Percentiles rank a stretch among this genome's conserved stretches.
phyloP scores from a whole-genome alignment of 306 rosid species.

The Hippophae gyantsensis region DNA sequence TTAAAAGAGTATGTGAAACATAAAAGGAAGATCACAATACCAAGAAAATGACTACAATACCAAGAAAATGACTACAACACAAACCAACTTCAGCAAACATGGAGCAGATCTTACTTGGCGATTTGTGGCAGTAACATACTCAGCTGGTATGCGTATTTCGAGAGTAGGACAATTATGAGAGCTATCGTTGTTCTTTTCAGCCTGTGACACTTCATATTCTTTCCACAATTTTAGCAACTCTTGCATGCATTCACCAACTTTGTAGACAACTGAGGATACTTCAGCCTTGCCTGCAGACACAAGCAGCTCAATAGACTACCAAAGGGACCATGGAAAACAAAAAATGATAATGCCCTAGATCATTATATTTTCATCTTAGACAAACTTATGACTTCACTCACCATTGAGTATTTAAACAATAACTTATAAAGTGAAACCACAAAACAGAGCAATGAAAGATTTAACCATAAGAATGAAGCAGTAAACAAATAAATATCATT shows the following conservation, averaged over 20 bases:
- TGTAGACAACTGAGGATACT: conserved; percentile 62
- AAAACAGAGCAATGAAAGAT: neutral
- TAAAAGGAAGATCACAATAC: neutral
- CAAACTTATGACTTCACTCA: neutral
- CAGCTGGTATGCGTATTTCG: conserved; percentile 86
- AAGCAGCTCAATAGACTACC: conserved; percentile 20
- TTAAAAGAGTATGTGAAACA: too few species aligned
- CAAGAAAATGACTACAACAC: neutral
- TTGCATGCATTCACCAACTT: conserved; percentile 96
- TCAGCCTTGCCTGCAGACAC: conserved; percentile 67
- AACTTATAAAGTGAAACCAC: too few species aligned
- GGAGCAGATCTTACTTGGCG: conserved; percentile 62
- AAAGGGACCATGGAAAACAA: conserved; percentile 10
- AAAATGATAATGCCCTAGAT: neutral
- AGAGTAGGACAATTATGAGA: conserved; percentile 63
- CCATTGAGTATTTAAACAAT: too few species aligned
- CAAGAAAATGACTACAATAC: neutral
- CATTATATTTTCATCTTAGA: neutral
- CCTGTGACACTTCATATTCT: conserved; percentile 52
- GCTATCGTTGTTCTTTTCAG: conserved; percentile 54
- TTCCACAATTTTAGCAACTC: conserved; percentile 80
- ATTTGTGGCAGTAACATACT: conserved; percentile 82
- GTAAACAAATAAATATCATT: too few species aligned
- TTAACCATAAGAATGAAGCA: too few species aligned
- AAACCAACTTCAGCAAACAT: neutral